Evolutionary conservation across 2,329 filamentous ascomycete species (phyloP), one percentile per base, ranked within the genome.

Genomic region (Zymoseptoria passerinii): DNA sequence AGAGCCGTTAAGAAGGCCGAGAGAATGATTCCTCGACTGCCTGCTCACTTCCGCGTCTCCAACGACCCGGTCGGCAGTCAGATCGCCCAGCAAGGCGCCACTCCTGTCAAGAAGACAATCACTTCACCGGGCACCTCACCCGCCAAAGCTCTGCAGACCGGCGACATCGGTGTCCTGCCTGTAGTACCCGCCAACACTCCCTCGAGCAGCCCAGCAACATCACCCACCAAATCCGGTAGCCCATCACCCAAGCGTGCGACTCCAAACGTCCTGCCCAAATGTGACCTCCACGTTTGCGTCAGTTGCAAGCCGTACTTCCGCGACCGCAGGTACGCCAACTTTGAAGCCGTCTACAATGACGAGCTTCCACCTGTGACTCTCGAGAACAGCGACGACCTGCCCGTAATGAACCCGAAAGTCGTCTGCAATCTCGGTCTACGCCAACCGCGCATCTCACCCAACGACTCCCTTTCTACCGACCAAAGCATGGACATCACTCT

Each of bases 231-330:
- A 52, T 27, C 27, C n/a, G 63, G 61, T 20, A 57, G 57, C 40
- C 16, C 16, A 44, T 44, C 35, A 6, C 35, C 35, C 10, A 4
- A 44, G 35, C 35, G 13, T 44, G 35, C 35, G 5, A 16, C 16
- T 13, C 13, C 35, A 13, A 44, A 16, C 16, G 35, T 10, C 35
- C n/a, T n/a, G 6, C 35, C 35, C 50, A 63, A 60, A 16, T 82
- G 80, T 66, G 68, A 62, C n/a, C 75, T 75, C 63, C 72, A 73
- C 53, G 74, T 75, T 54, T 82, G 80, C 60, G 77, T 78, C 29
- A 68, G 65, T n/a, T 82, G 80, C 62, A 75, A 79, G 28, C 77
- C 78, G 1, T 77, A 76, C 62, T 78, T 75, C 61, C 71, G 71
- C n/a, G 77, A 81, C 50, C 75, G 78, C 3, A 65, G 75, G 35